Percentiles rank a stretch among this genome's conserved stretches.
Conservation (phyloP, 1,284 basidiomycete species). For the Cutaneotrichosporon curvatum region DNA sequence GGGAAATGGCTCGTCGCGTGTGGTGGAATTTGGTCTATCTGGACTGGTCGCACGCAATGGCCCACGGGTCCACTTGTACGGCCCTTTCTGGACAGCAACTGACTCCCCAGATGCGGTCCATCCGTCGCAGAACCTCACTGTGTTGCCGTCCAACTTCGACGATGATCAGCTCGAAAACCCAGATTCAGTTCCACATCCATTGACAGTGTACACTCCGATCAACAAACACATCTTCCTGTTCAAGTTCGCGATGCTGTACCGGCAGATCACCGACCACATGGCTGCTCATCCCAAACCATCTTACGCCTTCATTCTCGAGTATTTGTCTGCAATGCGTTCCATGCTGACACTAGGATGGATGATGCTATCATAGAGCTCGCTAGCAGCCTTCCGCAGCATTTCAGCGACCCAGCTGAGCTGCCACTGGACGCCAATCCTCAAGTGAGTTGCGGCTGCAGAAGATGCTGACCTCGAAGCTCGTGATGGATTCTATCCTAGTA, state of each 20-base stretch:
- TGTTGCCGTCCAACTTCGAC: conserved; percentile 18
- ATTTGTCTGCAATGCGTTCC: neutral
- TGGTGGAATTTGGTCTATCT: conserved; percentile 25
- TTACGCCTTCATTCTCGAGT: conserved; percentile 15
- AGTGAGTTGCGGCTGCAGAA: neutral
- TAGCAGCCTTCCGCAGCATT: conserved; percentile 10
- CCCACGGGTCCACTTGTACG: conserved; percentile 16
- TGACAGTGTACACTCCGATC: conserved; percentile 11
- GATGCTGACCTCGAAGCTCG: neutral
- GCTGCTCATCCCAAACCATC: conserved; percentile 8
- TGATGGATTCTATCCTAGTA: conserved; percentile 17
- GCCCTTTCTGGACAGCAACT: neutral
- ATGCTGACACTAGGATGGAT: conserved; percentile 13
- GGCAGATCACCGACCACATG: conserved; percentile 20
- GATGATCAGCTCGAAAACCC: conserved; percentile 17
- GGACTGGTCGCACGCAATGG: conserved; percentile 22
- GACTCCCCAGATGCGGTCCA: conserved; percentile 14
- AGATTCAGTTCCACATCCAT: conserved; percentile 5
- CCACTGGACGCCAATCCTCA: neutral
- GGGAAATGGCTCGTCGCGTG: conserved; percentile 20
- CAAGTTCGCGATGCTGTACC: conserved; percentile 19
- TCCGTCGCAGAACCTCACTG: conserved; percentile 21
- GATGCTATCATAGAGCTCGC: conserved; percentile 14
- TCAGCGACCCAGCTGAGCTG: conserved; percentile 8
- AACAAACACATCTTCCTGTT: conserved; percentile 18